Evolutionary conservation across 1,139 yeast genomes (phyloP).

Genomic region (Waltiozyma sp.): DNA sequence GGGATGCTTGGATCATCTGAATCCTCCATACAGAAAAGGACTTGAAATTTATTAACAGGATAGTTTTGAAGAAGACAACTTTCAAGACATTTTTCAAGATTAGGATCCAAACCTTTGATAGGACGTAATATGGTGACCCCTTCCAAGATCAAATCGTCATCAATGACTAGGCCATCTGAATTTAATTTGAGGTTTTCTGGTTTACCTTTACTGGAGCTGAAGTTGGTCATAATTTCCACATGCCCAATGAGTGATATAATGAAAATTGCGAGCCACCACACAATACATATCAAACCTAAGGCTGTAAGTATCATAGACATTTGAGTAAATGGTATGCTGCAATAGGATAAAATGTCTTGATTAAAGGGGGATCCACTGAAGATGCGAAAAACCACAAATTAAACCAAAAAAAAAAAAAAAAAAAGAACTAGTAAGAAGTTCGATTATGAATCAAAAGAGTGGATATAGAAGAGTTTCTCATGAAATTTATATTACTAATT

Average conservation of each 20-base stretch:
- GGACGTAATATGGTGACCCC: constrained; percentile 82
- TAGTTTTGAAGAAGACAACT: constrained; percentile 63
- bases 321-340: not conserved
- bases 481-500: no score
- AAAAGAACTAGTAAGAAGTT: no score
- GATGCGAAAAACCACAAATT: no score
- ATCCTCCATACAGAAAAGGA: constrained; percentile 66
- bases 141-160: constrained; percentile 23
- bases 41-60: constrained; percentile 47
- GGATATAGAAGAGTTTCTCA: no score
- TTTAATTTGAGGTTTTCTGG: constrained; percentile 6
- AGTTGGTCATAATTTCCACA: constrained; percentile 13
- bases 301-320: not conserved
- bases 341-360: no score
- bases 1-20: constrained; percentile 55
- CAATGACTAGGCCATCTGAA: constrained; percentile 3
- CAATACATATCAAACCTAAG: constrained; percentile 1
- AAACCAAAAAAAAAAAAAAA: no score
- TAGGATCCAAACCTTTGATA: constrained; percentile 75
- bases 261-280: constrained; percentile 16
- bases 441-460: no score
- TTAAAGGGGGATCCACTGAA: no score
- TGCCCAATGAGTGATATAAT: constrained; percentile 14
- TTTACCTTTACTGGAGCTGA: constrained; percentile 9
- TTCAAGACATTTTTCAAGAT: constrained; percentile 54